Evolutionary conservation across 768 basidiomycete genomes (phyloP), one percentile per base, ranked within the genome.

Genomic region (Zangia roseola): DNA sequence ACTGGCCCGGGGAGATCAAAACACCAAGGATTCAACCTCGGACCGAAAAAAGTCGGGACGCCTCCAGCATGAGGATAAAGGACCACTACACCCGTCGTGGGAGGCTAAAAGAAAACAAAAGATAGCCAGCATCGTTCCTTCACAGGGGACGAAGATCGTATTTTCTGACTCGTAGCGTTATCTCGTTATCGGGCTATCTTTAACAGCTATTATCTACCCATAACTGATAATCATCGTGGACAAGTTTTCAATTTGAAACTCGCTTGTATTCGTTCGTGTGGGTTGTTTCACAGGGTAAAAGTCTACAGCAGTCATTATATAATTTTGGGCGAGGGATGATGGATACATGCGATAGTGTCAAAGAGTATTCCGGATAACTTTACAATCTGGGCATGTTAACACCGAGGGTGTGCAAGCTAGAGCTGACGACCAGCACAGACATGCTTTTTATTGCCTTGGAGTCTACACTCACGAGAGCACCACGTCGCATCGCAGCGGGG

Each of bases 61-160:
- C 24, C 23, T 12, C 12, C 17, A 45, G 21, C 4, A 19, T 17
- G 35, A 30, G 25, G 53, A 47, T 46, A 56, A 34, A 33, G 51
- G 63, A 63, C 74, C 80, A 25, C 55, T 97, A 47, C 97, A 99
- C 69, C 95, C 97, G 2, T 95, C 92, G 13, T 99, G 97, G 95
- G 91, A 91, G 67, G 97, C 97, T 6, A 97, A 94, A 71, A 79
- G 77, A 68, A 84, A 82, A 65, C 67, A 85, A 50, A 91, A 88
- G 69, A 79, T 74, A 55, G 74, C 71, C n/a, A 72, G 73, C 7
- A 84, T 87, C 31, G 67, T 83, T 10, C 79, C 83, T 36, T 75
- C 84, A 39, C 83, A 85, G 67, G 90, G 92, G 21, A 94, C 84
- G 64, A 97, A 97, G 74, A 95, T 97, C 49, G 80, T 79, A 45